Evolutionary conservation across 805 yeast genomes (phyloP).

Genomic region (Candida incommunis): DNA sequence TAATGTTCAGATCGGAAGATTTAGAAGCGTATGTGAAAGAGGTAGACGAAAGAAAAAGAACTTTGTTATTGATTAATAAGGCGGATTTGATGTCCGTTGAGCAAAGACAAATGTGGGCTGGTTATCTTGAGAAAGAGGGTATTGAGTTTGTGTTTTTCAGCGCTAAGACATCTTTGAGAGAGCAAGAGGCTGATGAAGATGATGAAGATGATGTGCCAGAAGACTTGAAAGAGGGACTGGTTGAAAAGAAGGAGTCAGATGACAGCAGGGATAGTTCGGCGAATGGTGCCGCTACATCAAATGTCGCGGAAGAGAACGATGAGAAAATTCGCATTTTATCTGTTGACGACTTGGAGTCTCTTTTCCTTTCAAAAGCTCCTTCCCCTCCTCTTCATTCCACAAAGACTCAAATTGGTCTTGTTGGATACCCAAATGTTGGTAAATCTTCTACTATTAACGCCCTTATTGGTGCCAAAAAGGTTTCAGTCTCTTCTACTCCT

Average conservation of each 20-base stretch:
- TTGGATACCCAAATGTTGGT: conserved; percentile 95
- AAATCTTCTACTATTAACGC: conserved; percentile 98
- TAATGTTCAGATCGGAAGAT: conserved; percentile 78
- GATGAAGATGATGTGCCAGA: conserved; percentile 23
- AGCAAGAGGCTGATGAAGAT: conserved; percentile 47
- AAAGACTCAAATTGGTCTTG: conserved; percentile 79
- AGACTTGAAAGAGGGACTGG: conserved; percentile 8
- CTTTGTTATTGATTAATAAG: conserved; percentile 77
- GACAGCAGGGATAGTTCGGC: conserved; percentile 14
- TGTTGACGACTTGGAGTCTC: conserved; percentile 71
- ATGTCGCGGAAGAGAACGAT: conserved; percentile 9
- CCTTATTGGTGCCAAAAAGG: conserved; percentile 88
- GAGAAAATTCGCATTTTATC: conserved; percentile 52
- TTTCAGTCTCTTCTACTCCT: conserved; percentile 96
- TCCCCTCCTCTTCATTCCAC: conserved; percentile 39
- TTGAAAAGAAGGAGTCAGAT: conserved; percentile 14
- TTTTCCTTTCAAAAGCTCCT: conserved; percentile 70
- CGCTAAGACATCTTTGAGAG: conserved; percentile 71
- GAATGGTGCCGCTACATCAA: conserved; percentile 12
- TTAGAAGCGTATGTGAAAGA: conserved; percentile 73
- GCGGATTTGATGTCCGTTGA: conserved; percentile 71
- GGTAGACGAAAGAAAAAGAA: conserved; percentile 58
- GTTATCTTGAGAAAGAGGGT: conserved; percentile 51
- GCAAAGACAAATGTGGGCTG: conserved; percentile 82
- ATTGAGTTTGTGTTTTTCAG: conserved; percentile 86